Evolutionary conservation across 2,329 filamentous ascomycete genomes (phyloP).

Genomic region (Torrubiella hemipterigena): DNA sequence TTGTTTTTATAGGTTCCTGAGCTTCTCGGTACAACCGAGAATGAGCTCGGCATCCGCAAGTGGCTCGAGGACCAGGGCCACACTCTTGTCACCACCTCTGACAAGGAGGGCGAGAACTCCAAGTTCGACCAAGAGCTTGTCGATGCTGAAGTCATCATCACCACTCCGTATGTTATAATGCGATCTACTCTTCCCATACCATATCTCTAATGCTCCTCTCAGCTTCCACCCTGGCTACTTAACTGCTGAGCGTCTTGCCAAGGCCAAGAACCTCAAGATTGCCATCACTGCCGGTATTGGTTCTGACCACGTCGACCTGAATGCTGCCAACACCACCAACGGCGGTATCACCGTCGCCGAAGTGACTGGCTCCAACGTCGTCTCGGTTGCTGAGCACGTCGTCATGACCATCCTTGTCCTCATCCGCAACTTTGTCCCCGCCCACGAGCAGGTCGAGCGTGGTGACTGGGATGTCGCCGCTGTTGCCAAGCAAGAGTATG

Average conservation of each 20-base stretch:
- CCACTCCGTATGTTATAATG: constrained; percentile 60
- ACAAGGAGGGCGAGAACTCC: constrained; percentile 92
- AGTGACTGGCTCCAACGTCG: constrained; percentile 96
- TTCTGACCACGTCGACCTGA: constrained; percentile 94
- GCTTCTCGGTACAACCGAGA: constrained; percentile 91
- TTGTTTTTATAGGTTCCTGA: constrained; percentile 57
- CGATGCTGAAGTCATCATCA: constrained; percentile 97
- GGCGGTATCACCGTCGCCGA: constrained; percentile 94
- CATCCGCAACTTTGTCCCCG: constrained; percentile 96
- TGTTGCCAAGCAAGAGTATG: constrained; percentile 96
- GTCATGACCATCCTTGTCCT: constrained; percentile 96
- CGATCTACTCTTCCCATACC: no score
- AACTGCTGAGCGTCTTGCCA: constrained; percentile 87
- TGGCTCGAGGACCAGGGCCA: constrained; percentile 98
- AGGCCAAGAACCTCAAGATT: constrained; percentile 98
- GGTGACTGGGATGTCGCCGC: constrained; percentile 95
- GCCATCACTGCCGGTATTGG: constrained; percentile 96
- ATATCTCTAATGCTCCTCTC: constrained; percentile 3
- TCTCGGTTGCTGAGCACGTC: constrained; percentile 97
- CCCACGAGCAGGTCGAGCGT: constrained; percentile 80
- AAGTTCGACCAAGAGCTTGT: constrained; percentile 91
- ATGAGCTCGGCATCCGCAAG: constrained; percentile 92
- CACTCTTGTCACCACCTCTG: constrained; percentile 90
- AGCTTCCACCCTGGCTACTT: constrained; percentile 99
- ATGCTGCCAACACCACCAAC: constrained; percentile 97